These are phyloP conservation scores for Fistulifera pelliculosa DNA, from an alignment of 108 stramenopile genomes.

Conservation along the genomic window DNA sequence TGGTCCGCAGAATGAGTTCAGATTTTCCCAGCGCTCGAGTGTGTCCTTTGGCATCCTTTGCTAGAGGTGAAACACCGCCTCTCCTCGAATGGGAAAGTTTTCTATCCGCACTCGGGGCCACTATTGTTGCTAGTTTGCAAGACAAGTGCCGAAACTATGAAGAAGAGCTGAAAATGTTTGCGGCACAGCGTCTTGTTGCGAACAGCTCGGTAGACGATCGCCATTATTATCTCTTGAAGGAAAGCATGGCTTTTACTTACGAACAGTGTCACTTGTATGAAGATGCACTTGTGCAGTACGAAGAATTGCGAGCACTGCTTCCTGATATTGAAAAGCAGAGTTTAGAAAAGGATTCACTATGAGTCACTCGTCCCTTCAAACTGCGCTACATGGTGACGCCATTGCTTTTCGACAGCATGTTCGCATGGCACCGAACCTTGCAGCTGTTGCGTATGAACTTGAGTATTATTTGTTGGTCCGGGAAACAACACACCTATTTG, in stretches of 20 bases:
- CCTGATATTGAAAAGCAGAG: constrained; percentile 34
- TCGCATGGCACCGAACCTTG: constrained; percentile 31
- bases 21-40: constrained; percentile 74
- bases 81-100: constrained; percentile 70
- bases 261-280: constrained; percentile 71
- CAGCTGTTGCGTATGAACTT: constrained; percentile 33
- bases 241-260: constrained; percentile 72
- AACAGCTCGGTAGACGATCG: constrained; percentile 26
- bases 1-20: constrained; percentile 48
- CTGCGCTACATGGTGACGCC: constrained; percentile 43
- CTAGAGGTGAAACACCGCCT: constrained; percentile 18
- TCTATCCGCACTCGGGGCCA: constrained; percentile 43
- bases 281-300: constrained; percentile 74
- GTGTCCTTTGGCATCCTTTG: constrained; percentile 48
- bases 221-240: constrained; percentile 77
- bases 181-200: background rate
- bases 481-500: constrained; percentile 49
- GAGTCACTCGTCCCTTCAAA: background rate
- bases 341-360: background rate
- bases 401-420: constrained; percentile 47
- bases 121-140: constrained; percentile 58
- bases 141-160: constrained; percentile 64
- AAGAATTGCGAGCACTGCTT: constrained; percentile 60
- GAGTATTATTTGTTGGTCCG: constrained; percentile 62
- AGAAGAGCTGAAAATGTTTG: constrained; percentile 54